Evolutionary conservation across 2,329 filamentous ascomycete genomes (phyloP).

Genomic region (Daldinia eschscholtzii): DNA sequence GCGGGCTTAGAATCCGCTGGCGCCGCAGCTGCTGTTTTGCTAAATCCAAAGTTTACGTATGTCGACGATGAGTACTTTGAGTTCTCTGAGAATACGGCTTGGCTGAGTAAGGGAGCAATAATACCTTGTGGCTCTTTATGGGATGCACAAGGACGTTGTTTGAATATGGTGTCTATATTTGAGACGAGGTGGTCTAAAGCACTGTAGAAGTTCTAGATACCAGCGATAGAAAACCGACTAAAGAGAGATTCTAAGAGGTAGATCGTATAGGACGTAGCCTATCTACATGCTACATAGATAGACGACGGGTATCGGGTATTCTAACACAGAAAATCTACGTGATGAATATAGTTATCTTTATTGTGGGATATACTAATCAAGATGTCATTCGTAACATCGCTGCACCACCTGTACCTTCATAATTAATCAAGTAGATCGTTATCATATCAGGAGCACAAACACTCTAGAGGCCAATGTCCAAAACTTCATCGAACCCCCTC

Average conservation of each 20-base stretch:
- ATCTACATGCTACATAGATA: not conserved
- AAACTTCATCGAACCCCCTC: constrained; percentile 11
- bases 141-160: constrained; percentile 53
- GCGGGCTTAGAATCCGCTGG: not conserved
- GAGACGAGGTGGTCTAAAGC: constrained; percentile 43
- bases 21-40: not conserved
- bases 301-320: not conserved
- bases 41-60: constrained; percentile 49
- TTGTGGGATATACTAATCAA: not conserved
- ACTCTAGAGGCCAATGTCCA: not conserved
- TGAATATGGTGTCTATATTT: constrained; percentile 54
- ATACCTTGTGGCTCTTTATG: constrained; percentile 61
- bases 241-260: not conserved
- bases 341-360: not conserved
- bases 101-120: constrained; percentile 46
- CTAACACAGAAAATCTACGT: not conserved
- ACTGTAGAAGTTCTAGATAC: not conserved
- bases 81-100: constrained; percentile 30
- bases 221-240: not conserved
- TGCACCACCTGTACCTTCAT: not conserved
- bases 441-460: not conserved
- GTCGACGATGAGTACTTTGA: constrained; percentile 26
- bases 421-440: not conserved
- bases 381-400: not conserved
- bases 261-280: not conserved